Evolutionary conservation across 2,329 filamentous ascomycete genomes (phyloP).

Genomic region (Parafenestella ontariensis): DNA sequence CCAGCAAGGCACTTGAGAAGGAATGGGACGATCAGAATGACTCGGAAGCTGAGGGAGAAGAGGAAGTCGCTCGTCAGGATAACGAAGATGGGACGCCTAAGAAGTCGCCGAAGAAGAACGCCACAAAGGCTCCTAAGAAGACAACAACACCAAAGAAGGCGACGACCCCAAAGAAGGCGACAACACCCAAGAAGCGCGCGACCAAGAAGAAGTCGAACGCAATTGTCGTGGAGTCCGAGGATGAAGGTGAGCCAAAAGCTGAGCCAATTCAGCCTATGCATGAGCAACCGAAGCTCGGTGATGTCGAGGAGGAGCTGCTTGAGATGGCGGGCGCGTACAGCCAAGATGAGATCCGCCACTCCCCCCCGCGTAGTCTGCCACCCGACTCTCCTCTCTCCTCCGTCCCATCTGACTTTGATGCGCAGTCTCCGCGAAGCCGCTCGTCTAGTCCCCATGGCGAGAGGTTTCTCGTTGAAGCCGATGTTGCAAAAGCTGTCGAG

Average conservation of each 20-base stretch:
- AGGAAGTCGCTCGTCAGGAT: too few species aligned
- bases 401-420: background rate
- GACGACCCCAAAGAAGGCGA: background rate
- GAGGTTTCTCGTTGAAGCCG: background rate
- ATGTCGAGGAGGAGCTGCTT: slow-evolving; percentile 6
- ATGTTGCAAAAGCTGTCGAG: background rate
- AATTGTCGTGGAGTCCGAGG: background rate
- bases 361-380: background rate
- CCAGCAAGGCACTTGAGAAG: slow-evolving; percentile 8
- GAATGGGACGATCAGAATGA: slow-evolving; percentile 4
- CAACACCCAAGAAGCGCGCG: background rate
- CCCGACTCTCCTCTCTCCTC: background rate
- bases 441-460: background rate
- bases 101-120: background rate
- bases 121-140: background rate
- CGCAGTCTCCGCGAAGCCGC: background rate
- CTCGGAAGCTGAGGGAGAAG: background rate
- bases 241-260: background rate
- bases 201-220: background rate
- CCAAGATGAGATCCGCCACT: background rate
- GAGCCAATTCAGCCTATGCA: background rate
- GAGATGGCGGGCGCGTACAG: slow-evolving; percentile 3
- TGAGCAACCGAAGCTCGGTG: slow-evolving; percentile 1
- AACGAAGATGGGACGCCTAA: background rate
- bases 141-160: background rate